Percentiles rank a stretch among this genome's conserved stretches.
Evolutionary conservation across 306 rosid species (phyloP).

Genomic region (Ormosia emarginata): DNA sequence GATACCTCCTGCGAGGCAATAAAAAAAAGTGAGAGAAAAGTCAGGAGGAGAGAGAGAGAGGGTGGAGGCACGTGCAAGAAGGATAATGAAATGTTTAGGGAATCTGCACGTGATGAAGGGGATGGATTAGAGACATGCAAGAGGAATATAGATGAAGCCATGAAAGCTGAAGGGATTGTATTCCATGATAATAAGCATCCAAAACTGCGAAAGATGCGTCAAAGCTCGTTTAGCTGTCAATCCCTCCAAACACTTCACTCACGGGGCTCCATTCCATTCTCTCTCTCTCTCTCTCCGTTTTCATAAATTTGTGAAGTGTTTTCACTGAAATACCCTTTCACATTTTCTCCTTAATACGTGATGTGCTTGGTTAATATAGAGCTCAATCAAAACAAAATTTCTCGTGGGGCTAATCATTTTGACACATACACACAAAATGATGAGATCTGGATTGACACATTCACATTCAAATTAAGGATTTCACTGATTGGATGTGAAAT

Average conservation of each 20-base stretch:
- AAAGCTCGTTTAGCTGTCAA: constrained; percentile 83
- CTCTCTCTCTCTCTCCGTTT: neutral
- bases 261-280: constrained; percentile 37
- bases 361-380: neutral
- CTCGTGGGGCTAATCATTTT: neutral
- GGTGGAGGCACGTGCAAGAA: no score
- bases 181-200: constrained; percentile 27
- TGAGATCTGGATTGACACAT: no score
- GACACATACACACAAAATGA: neutral
- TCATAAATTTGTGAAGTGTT: neutral
- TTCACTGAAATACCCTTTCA: neutral
- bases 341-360: neutral
- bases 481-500: no score
- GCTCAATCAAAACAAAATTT: neutral
- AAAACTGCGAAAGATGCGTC: constrained; percentile 50
- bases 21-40: no score
- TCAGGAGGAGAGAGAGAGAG: no score
- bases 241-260: constrained; percentile 54
- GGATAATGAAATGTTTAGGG: constrained; percentile 1
- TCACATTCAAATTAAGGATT: no score
- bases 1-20: no score
- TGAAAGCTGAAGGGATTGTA: neutral
- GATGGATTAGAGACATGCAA: neutral
- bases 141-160: neutral
- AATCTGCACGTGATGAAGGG: constrained; percentile 57